Conservation (phyloP, 2,329 filamentous ascomycete genomes). For the Colletotrichum spinosum region DNA sequence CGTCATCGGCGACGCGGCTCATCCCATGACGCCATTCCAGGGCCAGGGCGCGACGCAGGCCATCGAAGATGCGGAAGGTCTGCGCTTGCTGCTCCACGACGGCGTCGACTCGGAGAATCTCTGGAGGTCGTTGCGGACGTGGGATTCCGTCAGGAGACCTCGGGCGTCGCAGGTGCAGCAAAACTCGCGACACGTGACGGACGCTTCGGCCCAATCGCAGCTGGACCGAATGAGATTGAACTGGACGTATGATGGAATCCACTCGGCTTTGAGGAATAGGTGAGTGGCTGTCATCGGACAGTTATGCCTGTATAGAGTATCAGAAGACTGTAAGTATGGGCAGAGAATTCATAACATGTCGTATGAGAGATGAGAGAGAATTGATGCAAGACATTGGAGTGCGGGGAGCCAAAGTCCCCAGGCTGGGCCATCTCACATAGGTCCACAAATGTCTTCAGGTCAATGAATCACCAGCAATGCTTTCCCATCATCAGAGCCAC, state of each 20-base stretch:
- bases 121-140: constrained; percentile 12
- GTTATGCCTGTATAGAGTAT: not conserved
- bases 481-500: too few species aligned
- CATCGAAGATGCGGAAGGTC: constrained; percentile 29
- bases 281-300: not conserved
- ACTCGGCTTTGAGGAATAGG: constrained; percentile 26
- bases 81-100: constrained; percentile 27
- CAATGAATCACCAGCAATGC: too few species aligned
- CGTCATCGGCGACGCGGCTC: constrained; percentile 32
- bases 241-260: constrained; percentile 31
- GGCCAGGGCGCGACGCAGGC: constrained; percentile 33
- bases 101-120: constrained; percentile 6
- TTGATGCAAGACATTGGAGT: too few species aligned
- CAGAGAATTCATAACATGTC: not conserved
- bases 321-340: not conserved
- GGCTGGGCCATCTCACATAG: too few species aligned
- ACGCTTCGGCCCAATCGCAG: constrained; percentile 28
- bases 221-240: constrained; percentile 32
- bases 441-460: too few species aligned
- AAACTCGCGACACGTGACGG: constrained; percentile 28
- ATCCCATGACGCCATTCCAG: constrained; percentile 36
- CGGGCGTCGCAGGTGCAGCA: constrained; percentile 33
- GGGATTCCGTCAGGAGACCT: constrained; percentile 30
- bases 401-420: too few species aligned
- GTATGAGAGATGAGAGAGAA: not conserved